Conservation (phyloP, 176 grass and related monocot genomes). For the Oryza coarctata region DNA sequence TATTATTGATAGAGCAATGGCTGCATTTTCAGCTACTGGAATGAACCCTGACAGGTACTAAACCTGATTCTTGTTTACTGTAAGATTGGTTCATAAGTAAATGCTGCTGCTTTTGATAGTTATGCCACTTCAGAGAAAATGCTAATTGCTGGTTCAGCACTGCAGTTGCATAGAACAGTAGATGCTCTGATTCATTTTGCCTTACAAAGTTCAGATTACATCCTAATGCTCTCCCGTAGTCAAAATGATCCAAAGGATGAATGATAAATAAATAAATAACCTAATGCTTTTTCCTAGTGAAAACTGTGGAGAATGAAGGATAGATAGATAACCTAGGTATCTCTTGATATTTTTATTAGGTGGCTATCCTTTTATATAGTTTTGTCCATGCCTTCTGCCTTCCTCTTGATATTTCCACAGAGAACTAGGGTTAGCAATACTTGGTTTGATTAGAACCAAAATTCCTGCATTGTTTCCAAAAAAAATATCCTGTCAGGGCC, state of each 20-base stretch:
- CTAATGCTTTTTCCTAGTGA: background rate
- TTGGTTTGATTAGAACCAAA: background rate
- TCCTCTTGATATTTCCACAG: background rate
- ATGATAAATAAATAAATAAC: slow-evolving; percentile 10
- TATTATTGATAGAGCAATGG: slow-evolving; percentile 91
- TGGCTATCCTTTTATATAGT: background rate
- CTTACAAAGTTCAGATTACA: slow-evolving; percentile 11
- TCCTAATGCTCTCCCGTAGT: background rate
- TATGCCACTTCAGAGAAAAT: background rate
- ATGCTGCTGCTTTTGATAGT: background rate
- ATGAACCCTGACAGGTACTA: slow-evolving; percentile 85
- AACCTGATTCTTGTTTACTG: background rate
- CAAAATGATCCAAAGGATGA: slow-evolving; percentile 11
- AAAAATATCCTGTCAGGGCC: background rate
- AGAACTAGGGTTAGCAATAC: background rate
- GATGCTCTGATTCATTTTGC: background rate
- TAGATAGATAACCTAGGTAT: background rate
- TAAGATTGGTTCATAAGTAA: slow-evolving; percentile 26
- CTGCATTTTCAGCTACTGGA: slow-evolving; percentile 84
- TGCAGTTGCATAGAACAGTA: background rate
- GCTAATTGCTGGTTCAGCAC: background rate
- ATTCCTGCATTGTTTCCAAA: background rate
- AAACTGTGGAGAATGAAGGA: background rate
- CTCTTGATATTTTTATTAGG: background rate
- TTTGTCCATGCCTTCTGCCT: background rate